Conservation (phyloP, 106 monocot genomes). For the Dendrobium huoshanense region DNA sequence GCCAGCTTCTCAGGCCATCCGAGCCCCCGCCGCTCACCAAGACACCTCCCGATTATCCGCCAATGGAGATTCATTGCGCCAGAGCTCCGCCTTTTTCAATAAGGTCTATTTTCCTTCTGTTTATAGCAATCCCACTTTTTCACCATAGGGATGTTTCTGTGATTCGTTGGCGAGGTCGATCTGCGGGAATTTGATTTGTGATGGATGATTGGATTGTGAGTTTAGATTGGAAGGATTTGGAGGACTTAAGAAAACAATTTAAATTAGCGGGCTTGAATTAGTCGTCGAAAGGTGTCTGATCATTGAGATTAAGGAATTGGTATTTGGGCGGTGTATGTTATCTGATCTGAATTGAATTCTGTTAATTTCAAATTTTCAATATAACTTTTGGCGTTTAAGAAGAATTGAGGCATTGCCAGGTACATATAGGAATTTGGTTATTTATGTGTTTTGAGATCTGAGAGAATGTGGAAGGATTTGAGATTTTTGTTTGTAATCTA, state of each 20-base stretch:
- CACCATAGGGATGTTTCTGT: not conserved
- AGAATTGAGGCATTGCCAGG: not conserved
- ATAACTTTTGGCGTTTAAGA: not conserved
- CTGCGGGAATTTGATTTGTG: not conserved
- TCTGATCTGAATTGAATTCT: not conserved
- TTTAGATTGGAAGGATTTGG: not conserved
- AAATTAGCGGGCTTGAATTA: not conserved
- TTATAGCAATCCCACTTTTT: not conserved
- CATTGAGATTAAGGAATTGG: not conserved
- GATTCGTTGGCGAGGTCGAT: no score
- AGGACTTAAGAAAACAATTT: not conserved
- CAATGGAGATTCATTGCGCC: not conserved
- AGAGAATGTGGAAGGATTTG: conserved; percentile 2
- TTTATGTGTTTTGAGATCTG: not conserved
- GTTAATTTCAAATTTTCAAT: not conserved
- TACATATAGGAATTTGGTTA: not conserved
- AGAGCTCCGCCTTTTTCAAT: not conserved
- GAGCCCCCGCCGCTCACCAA: conserved; percentile 15
- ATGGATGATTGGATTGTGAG: not conserved
- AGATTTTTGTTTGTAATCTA: not conserved
- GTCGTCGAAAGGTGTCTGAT: not conserved
- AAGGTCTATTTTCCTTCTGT: not conserved
- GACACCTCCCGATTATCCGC: conserved; percentile 20
- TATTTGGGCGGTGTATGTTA: not conserved
- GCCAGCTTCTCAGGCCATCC: conserved; percentile 19